Base-by-base conservation (phyloP, 2,329 filamentous ascomycete species). In the Hypoxylon sp. region DNA sequence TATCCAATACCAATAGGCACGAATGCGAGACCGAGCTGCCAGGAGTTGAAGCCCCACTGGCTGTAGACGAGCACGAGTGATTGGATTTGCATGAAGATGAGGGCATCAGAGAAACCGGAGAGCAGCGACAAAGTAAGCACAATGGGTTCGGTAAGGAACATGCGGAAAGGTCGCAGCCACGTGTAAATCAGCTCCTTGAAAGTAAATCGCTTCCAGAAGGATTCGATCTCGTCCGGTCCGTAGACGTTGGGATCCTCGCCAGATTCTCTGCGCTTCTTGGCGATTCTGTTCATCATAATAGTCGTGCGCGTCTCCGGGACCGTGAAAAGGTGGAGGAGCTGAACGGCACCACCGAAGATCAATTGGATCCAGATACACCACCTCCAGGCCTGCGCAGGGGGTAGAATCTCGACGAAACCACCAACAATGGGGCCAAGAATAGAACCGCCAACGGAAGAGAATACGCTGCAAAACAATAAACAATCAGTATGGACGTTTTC, bases 281-380 rank as follows among this genome's bases (percentile, higher is more conserved):
- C 93, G 65, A 94, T 93, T 1, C 84, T 84, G 81, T 96, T 91
- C 85, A 97, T 90, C 83, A 96, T 85, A 67, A 94, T 87, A 3
- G 91, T 93, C 0, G 89, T 87, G 57, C 93, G 86, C 0, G 93
- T 96, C 79, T 96, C 93, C 1, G 92, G 92, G 1, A 96, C 93
- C 6, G 88, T 83, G 64, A 92, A 75, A 54, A 91, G 82, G 76
- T 94, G 92, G 3, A 92, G 76, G 1, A 88, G 17, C 76, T 94
- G 92, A 2, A 93, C 88, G 35, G 88, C 84, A 8, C 81, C 90
- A 17, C 93, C 92, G 58, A 95, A 89, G 72, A 94, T 94, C 70
- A 95, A 86, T 79, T 94, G 92, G 66, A 95, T 92, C 93, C 93
- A 96, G 77, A 95, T 94, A 60, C 75, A 75, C 77, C 76, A 94